phyloP scores from a whole-genome alignment of 192 early-diverging fungal species.

The Funneliformis mosseae region DNA sequence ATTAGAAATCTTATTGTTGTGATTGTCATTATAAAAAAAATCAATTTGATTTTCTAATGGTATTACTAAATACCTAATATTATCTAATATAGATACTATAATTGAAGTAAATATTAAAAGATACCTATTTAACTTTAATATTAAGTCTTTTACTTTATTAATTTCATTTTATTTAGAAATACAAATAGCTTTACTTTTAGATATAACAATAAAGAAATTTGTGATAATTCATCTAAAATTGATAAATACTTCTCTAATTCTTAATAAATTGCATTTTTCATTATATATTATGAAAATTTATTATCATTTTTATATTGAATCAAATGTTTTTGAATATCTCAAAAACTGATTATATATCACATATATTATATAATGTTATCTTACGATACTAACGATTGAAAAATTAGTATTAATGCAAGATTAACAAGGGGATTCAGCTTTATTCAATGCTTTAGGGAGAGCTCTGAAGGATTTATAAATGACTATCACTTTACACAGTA shows the following conservation, averaged over 20 bases:
- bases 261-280: slow-evolving; percentile 6
- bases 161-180: no score
- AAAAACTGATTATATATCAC: background rate
- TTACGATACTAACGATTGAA: no score
- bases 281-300: background rate
- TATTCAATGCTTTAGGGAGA: no score
- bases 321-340: background rate
- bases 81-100: background rate
- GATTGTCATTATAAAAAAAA: background rate
- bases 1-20: background rate
- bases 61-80: background rate
- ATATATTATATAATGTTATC: background rate
- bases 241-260: background rate
- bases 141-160: no score
- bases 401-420: no score
- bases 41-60: background rate
- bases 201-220: no score
- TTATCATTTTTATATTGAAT: background rate
- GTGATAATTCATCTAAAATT: background rate
- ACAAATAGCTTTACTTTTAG: background rate
- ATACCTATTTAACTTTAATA: no score
- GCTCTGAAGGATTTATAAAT: no score
- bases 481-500: no score
- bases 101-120: background rate
- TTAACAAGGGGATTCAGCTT: no score